These are phyloP conservation scores for Prototheca stagnorum DNA, from an alignment of 163 green algal genomes.

Conservation along the genomic window DNA sequence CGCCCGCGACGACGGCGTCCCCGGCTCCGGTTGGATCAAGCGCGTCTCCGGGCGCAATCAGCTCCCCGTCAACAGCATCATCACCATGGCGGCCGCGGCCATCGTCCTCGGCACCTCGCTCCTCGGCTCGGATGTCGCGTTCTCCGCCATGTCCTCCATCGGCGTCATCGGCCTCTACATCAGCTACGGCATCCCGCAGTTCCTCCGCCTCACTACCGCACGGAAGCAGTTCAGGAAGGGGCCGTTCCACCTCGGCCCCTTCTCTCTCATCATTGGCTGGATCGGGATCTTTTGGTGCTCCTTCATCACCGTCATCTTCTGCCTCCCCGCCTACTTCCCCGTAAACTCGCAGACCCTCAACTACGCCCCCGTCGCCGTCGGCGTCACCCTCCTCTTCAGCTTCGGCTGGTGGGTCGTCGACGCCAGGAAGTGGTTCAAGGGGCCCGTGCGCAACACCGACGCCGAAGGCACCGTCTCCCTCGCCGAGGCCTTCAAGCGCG, in stretches of 20 bases:
- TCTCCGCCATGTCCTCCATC: constrained; percentile 17
- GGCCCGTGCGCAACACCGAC: constrained; percentile 8
- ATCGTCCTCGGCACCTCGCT: constrained; percentile 18
- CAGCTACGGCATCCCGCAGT: constrained; percentile 33
- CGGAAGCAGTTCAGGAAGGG: constrained; percentile 28
- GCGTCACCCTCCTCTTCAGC: constrained; percentile 20
- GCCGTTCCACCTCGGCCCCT: constrained; percentile 38
- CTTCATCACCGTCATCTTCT: constrained; percentile 35
- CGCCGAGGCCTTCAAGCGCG: constrained; percentile 4
- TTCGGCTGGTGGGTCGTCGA: constrained; percentile 20
- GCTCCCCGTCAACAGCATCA: constrained; percentile 28
- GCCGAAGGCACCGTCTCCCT: constrained; percentile 2
- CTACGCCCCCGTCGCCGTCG: constrained; percentile 34
- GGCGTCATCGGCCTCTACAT: constrained; percentile 36
- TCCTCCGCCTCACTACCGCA: constrained; percentile 23
- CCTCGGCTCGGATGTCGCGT: constrained; percentile 18
- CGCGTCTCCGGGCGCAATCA: constrained; percentile 8
- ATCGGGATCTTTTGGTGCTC: constrained; percentile 29
- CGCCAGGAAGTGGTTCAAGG: constrained; percentile 15
- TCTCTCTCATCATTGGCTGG: constrained; percentile 24
- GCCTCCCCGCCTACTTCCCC: constrained; percentile 32
- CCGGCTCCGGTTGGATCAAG: constrained; percentile 6
- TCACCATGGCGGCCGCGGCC: constrained; percentile 20
- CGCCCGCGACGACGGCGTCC: constrained; percentile 6
- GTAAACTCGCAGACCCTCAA: constrained; percentile 34